Base-by-base conservation (phyloP, 1,284 basidiomycete genomes). In the Marasmius fiardii region DNA sequence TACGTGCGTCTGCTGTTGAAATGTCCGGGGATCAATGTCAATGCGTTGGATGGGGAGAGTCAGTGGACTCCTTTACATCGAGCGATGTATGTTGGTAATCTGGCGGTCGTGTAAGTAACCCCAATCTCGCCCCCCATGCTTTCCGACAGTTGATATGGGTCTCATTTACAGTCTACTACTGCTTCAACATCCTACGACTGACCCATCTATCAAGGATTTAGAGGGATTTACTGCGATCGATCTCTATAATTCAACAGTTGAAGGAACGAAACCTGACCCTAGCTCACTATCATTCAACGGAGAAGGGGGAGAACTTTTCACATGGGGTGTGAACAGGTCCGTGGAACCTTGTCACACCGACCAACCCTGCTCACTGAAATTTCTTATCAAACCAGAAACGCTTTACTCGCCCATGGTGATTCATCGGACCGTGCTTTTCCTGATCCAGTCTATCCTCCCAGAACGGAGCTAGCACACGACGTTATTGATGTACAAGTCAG, bases 181-280 rank as follows among this genome's bases (percentile, higher is more conserved):
- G 5, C 74, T 95, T 41, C 84, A 88, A 58, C 83, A 88, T 35
- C 64, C 77, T 26, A 93, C 96, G 64, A 85, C 85, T 18, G 93
- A 98, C 65, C 71, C 78, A 0, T 74, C 81, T 1, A 64, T 93
- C 55, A 95, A 93, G 69, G 97, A 99, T 66, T 68, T 77, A 35
- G 96, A 98, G 65, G 96, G 95, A 1, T 88, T 97, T 68, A 94
- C 93, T 0, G 86, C 95, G 0, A 95, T 95, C 61, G 96, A 99
- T 66, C 74, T 99, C 24, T 98, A 95, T 74, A 98, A 98, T 66
- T 88, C 89, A 3, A 96, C 93, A 0, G 76, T 97, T 31, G 81
- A 86, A 57, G 87, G 83, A 12, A 86, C 85, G 1, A 81, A 85
- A 65, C 92, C 92, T 3, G 74, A 74, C 41, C 67, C 71, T 2